Conservation (phyloP, 1,284 basidiomycete genomes). For the Apiotrichum sp. region DNA sequence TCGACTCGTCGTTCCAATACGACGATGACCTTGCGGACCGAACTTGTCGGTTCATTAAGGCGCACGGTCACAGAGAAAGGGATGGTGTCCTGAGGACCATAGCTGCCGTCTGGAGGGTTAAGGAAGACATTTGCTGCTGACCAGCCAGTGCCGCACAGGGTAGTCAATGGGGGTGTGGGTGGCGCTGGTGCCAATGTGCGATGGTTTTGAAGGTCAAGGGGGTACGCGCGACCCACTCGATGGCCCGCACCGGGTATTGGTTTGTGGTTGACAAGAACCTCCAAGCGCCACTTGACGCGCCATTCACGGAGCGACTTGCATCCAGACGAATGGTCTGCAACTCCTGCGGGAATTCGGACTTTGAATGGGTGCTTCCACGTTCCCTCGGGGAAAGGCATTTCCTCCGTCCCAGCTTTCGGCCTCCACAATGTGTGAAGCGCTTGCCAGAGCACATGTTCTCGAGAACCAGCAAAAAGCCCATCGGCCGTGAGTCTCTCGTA, state of each 20-base stretch:
- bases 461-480: conserved; percentile 7
- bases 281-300: conserved; percentile 36
- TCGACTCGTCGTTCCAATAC: conserved; percentile 29
- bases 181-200: conserved; percentile 6
- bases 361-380: conserved; percentile 30
- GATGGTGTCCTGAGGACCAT: conserved; percentile 32
- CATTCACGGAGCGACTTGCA: conserved; percentile 30
- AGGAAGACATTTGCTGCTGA: conserved; percentile 20
- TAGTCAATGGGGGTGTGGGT: conserved; percentile 24
- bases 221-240: conserved; percentile 24
- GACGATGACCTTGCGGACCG: conserved; percentile 26
- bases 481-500: conserved; percentile 23
- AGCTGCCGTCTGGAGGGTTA: conserved; percentile 24
- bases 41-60: conserved; percentile 20
- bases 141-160: conserved; percentile 18
- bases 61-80: conserved; percentile 23
- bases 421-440: conserved; percentile 20
- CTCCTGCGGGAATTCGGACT: conserved; percentile 28
- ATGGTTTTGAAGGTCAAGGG: conserved; percentile 29
- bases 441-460: conserved; percentile 30
- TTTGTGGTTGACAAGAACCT: conserved; percentile 32
- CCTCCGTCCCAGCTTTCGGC: conserved; percentile 13
- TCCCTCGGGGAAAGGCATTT: neutral
- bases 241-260: conserved; percentile 36
- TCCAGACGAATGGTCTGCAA: conserved; percentile 15